A percentile compares a stretch with the other conserved stretches of the same genome.
These are phyloP conservation scores for Fusarium sp. DNA, from an alignment of 2,329 filamentous ascomycete species.

Conservation along the genomic window DNA sequence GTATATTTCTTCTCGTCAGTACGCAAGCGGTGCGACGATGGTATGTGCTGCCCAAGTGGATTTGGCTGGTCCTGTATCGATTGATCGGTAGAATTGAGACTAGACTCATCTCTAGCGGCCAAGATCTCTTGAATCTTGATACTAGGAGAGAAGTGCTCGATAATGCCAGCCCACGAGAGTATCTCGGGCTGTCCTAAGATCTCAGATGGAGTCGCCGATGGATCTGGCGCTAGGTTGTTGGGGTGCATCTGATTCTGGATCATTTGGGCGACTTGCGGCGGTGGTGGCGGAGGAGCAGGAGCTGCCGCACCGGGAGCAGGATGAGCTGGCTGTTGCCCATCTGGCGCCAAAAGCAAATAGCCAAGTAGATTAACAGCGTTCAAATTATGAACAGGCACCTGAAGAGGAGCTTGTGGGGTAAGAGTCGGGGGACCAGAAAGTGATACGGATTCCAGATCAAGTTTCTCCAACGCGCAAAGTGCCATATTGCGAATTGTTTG, in stretches of 20 bases:
- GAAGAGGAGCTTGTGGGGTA: slow-evolving; percentile 43
- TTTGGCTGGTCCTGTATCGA: slow-evolving; percentile 14
- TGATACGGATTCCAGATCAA: slow-evolving; percentile 74
- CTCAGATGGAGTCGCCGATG: slow-evolving; percentile 13
- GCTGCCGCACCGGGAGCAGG: neutral
- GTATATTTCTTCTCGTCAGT: slow-evolving; percentile 47
- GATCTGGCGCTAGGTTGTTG: slow-evolving; percentile 11
- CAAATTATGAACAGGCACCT: slow-evolving; percentile 24
- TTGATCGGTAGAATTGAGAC: neutral
- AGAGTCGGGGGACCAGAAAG: slow-evolving; percentile 61
- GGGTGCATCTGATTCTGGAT: neutral
- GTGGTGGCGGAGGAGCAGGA: neutral
- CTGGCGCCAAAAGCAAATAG: slow-evolving; percentile 15
- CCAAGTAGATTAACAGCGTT: slow-evolving; percentile 32
- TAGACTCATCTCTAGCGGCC: slow-evolving; percentile 13
- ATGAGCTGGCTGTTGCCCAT: slow-evolving; percentile 9
- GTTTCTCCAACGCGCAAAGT: slow-evolving; percentile 59
- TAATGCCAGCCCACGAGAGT: slow-evolving; percentile 57
- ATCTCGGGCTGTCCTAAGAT: slow-evolving; percentile 46
- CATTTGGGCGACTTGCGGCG: neutral
- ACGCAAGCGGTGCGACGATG: slow-evolving; percentile 35
- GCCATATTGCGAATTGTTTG: slow-evolving; percentile 63
- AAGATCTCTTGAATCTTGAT: slow-evolving; percentile 47
- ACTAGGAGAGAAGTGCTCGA: slow-evolving; percentile 57
- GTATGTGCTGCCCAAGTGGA: slow-evolving; percentile 39